Base-by-base conservation (phyloP, 2,329 filamentous ascomycete genomes). In the Scedosporium dehoogii region DNA sequence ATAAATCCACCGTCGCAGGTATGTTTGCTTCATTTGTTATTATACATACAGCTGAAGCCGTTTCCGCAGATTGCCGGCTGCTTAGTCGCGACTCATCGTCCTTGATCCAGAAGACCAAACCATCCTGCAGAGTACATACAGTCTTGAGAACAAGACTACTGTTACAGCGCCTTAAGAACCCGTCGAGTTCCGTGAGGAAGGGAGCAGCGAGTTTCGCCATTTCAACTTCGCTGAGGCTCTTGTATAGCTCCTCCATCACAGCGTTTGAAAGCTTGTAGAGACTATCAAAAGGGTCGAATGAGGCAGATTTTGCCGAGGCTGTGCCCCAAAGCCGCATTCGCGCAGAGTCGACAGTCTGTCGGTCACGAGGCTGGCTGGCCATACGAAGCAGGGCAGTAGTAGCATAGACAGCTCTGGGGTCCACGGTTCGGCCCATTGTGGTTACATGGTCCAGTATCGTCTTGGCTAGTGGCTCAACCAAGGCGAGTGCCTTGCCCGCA, bases 381-480 rank as follows among this genome's bases (percentile, higher is more conserved):
- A 72, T 67, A 2, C 74, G 73, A 6, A 85, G 70, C 2, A 85
- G 68, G 56, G 76, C 75, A n/a, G 73, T 71, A 1, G 75, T 68
- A 9, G 73, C 75, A 23, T 69, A 70, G 12, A 79, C 65, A 0
- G 70, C 66, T 21, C 70, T 75, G 4, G 69, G 29, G 2, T 63
- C 57, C 3, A 67, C 64, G 3, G 63, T 18, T 41, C 12, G 21
- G 21, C 29, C 25, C 25, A 33, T 23, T 4, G 58, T 18, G 9
- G 48, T 42, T 18, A 66, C 60, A 38, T 70, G 64, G 23, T 65
- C 63, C 27, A 69, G 59, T 1, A 70, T 67, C 65, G 66, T 73
- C 62, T 83, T 86, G 0, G 89, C 84, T 3, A 94, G 69, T 1
- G 88, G 88, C 64, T 96, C 91, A 46, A 92, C 77, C 1, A 91